Evolutionary conservation across 2,329 filamentous ascomycete genomes (phyloP).

Genomic region (Apiospora koreana): DNA sequence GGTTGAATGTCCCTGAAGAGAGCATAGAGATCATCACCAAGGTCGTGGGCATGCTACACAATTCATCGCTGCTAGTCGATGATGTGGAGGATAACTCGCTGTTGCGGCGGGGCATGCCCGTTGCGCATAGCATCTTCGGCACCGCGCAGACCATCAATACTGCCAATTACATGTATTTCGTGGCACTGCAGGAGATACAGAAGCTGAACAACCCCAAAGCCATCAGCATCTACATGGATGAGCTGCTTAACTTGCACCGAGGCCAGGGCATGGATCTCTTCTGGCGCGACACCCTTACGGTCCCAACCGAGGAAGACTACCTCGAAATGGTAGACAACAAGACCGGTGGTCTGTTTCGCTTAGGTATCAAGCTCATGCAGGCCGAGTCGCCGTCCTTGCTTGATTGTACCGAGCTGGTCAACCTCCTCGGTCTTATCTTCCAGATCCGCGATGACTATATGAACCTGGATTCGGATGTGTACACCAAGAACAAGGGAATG

Average conservation of each 20-base stretch:
- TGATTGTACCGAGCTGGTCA: constrained; percentile 83
- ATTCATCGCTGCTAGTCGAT: constrained; percentile 79
- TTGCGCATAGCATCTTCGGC: constrained; percentile 83
- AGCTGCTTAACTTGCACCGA: constrained; percentile 80
- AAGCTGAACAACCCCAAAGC: constrained; percentile 68
- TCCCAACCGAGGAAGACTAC: constrained; percentile 85
- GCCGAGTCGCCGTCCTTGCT: constrained; percentile 60
- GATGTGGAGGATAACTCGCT: constrained; percentile 83
- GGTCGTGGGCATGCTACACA: constrained; percentile 84
- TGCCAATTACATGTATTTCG: constrained; percentile 88
- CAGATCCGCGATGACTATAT: constrained; percentile 94
- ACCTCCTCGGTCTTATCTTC: constrained; percentile 81
- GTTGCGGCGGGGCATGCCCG: constrained; percentile 76
- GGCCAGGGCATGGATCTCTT: constrained; percentile 91
- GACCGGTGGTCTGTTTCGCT: constrained; percentile 81
- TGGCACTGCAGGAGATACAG: constrained; percentile 73
- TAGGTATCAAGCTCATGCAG: constrained; percentile 88
- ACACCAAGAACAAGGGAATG: constrained; percentile 87
- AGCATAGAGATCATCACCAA: constrained; percentile 74
- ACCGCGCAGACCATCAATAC: constrained; percentile 88
- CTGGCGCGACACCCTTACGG: constrained; percentile 84
- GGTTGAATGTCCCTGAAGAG: constrained; percentile 72
- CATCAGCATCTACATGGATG: constrained; percentile 75
- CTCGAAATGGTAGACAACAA: constrained; percentile 94
- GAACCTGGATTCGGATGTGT: constrained; percentile 75